A percentile compares a stretch with the other conserved stretches of the same genome.
Evolutionary conservation across 352 stramenopile species (phyloP).

Genomic region (Pythium apleroticum): DNA sequence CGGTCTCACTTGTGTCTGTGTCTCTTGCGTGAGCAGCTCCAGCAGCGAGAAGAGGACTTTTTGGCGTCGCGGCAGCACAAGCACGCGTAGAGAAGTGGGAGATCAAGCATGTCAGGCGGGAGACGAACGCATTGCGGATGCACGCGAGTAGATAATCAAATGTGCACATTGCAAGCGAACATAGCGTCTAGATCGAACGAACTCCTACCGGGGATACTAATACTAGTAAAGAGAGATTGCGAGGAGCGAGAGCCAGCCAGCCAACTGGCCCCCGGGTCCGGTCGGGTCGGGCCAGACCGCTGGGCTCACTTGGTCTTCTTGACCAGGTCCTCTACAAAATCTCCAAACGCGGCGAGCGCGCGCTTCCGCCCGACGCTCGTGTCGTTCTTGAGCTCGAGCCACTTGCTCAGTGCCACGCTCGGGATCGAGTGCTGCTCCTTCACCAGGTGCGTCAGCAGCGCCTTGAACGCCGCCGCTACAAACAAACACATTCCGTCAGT

Average conservation of each 20-base stretch:
- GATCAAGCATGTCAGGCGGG: too few species aligned
- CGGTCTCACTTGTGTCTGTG: neutral
- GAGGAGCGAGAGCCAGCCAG: neutral
- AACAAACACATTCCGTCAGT: conserved; percentile 17
- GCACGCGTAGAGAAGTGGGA: conserved; percentile 1
- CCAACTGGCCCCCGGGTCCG: neutral
- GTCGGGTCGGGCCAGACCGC: too few species aligned
- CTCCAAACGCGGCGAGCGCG: conserved; percentile 58
- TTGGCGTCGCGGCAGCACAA: conserved; percentile 24
- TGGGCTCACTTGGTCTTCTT: conserved; percentile 51
- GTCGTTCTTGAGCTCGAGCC: conserved; percentile 75
- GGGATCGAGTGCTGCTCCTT: conserved; percentile 57
- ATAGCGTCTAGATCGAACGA: conserved; percentile 5
- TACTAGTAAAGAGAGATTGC: conserved; percentile 2
- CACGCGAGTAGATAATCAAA: conserved; percentile 1
- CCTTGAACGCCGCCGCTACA: conserved; percentile 58
- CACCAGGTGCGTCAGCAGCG: conserved; percentile 63
- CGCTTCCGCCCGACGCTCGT: conserved; percentile 74
- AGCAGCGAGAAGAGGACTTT: conserved; percentile 50
- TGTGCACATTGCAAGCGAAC: conserved; percentile 3
- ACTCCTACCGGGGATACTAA: conserved; percentile 6
- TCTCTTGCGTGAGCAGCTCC: conserved; percentile 31
- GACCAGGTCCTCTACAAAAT: conserved; percentile 73
- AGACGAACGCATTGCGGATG: neutral
- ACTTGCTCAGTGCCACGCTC: conserved; percentile 52